Evolutionary conservation across 306 rosid species (phyloP).

Genomic region (Vigna trinervia): DNA sequence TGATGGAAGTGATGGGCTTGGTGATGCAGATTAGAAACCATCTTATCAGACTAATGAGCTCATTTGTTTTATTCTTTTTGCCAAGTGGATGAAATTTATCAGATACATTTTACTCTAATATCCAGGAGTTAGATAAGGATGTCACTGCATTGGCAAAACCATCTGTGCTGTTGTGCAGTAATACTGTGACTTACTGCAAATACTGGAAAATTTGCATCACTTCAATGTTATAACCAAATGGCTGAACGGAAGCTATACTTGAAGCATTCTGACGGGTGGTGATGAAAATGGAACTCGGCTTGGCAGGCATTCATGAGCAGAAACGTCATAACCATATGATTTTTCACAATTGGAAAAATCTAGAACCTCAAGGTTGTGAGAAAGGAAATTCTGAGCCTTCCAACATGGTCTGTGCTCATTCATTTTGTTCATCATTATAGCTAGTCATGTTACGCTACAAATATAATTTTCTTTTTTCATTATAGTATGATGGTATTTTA

Average conservation of each 20-base stretch:
- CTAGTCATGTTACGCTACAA: neutral
- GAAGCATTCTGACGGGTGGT: slow-evolving; percentile 34
- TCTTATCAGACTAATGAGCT: slow-evolving; percentile 8
- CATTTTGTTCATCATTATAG: neutral
- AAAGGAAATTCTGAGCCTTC: slow-evolving; percentile 14
- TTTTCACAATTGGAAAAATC: neutral
- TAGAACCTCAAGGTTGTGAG: slow-evolving; percentile 21
- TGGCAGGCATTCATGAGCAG: slow-evolving; percentile 17
- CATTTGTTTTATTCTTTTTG: slow-evolving; percentile 33
- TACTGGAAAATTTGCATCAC: slow-evolving; percentile 25
- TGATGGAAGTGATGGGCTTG: slow-evolving; percentile 98
- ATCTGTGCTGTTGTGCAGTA: slow-evolving; percentile 37
- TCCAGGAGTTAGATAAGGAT: slow-evolving; percentile 31
- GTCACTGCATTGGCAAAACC: slow-evolving; percentile 29
- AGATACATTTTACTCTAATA: slow-evolving; percentile 28
- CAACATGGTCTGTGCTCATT: slow-evolving; percentile 16
- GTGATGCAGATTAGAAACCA: slow-evolving; percentile 83
- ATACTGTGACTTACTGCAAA: neutral
- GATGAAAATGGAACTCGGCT: slow-evolving; percentile 15
- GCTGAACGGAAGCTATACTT: slow-evolving; percentile 9
- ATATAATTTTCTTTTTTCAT: neutral
- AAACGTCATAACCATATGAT: slow-evolving; percentile 21
- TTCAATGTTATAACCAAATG: slow-evolving; percentile 29
- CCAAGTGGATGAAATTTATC: slow-evolving; percentile 35
- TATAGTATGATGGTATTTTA: neutral